Evolutionary conservation across 176 grass and related monocot species (phyloP), one percentile per base, ranked within the genome.

Genomic region (Triticum dicoccoides): DNA sequence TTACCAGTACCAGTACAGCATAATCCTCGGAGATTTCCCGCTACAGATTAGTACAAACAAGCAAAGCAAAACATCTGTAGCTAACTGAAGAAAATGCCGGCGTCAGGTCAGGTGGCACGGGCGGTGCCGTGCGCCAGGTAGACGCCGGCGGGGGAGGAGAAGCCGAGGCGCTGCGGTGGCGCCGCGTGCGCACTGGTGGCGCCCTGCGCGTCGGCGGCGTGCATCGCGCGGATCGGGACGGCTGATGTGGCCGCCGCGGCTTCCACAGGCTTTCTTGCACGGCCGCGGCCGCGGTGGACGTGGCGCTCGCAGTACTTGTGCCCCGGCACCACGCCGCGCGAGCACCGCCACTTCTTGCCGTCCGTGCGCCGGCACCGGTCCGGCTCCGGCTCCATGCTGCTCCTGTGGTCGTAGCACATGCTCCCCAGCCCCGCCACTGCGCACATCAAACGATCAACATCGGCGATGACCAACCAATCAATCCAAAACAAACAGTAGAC

Each of bases 261-360:
- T 89, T 94, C 92, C 90, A 94, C 81, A 85, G 82, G 90, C 87
- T 95, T 95, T 95, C 92, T 95, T 95, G 92, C 83, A 95, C 90
- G 92, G 82, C 85, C 85, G 82, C 92, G 92, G 81, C 92, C 92
- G 3, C 92, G 87, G 73, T 95, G 92, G 68, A 95, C 87, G 73
- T 95, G 92, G 3, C 92, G 90, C 82, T 95, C 92, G 79, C 92
- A 95, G 87, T 95, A 95, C 89, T 95, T 95, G 85, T 91, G 88
- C 12, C 82, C 90, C 21, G 90, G 78, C 39, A 95, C 87, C 33
- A 95, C 90, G 34, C 91, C 90, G 65, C 82, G 80, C 33, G 92
- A 89, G 82, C 92, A 95, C 82, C 92, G 84, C 92, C 92, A 95
- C 83, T 95, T 95, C 82, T 95, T 95, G 2, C 92, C 92, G 42